These are phyloP conservation scores for Drosera spatulata DNA, from an alignment of 179 eudicot genomes.

Conservation along the genomic window DNA sequence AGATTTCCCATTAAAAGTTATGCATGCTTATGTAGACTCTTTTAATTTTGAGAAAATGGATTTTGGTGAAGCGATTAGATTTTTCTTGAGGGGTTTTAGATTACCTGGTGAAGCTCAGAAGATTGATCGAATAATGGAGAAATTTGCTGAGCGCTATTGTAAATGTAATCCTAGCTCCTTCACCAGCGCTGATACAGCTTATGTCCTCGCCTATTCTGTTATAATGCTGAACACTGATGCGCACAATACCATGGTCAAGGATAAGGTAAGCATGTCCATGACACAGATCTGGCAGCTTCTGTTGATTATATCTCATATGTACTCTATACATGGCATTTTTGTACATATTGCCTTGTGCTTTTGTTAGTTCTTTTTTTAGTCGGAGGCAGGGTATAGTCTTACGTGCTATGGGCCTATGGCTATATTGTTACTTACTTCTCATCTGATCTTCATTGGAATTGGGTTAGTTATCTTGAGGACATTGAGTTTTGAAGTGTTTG, in stretches of 20 bases:
- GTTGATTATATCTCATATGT: no score
- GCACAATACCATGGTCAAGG: conserved; percentile 93
- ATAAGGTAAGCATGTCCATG: conserved; percentile 49
- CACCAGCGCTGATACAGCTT: conserved; percentile 95
- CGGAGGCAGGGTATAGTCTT: not conserved
- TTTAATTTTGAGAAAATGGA: conserved; percentile 75
- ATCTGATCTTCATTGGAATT: not conserved
- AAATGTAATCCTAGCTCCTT: conserved; percentile 89
- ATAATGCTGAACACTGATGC: conserved; percentile 99
- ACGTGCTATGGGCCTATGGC: not conserved
- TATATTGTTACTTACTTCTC: no score
- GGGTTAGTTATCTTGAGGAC: no score
- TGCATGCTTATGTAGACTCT: conserved; percentile 97
- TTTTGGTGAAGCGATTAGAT: conserved; percentile 93
- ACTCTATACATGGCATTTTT: no score
- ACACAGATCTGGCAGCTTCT: no score
- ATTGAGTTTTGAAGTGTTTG: no score
- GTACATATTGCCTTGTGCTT: not conserved
- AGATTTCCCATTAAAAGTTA: conserved; percentile 81
- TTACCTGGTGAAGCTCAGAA: conserved; percentile 99
- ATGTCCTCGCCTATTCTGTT: conserved; percentile 97
- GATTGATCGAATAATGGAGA: conserved; percentile 97
- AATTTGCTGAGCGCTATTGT: conserved; percentile 96
- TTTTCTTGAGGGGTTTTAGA: conserved; percentile 87
- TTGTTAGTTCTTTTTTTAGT: not conserved